A percentile compares a stretch with the other conserved stretches of the same genome.
Conservation (phyloP, 2,329 filamentous ascomycete genomes). For the Paradendryphiella salina region DNA sequence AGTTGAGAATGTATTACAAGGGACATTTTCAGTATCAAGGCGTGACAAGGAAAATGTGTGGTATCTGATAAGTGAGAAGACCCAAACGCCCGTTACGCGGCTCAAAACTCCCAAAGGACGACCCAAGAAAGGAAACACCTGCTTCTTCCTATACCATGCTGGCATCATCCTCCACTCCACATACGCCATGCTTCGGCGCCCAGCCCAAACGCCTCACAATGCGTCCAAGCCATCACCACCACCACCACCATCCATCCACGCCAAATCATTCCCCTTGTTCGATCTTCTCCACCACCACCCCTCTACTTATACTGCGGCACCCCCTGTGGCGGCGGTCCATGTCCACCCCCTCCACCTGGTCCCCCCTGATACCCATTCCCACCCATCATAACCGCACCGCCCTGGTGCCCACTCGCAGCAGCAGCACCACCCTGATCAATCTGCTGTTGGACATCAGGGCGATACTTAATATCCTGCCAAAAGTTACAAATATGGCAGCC, state of each 20-base stretch:
- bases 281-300: not conserved
- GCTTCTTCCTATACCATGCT: not conserved
- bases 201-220: not conserved
- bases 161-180: not conserved
- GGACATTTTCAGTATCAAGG: not conserved
- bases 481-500: constrained; percentile 77
- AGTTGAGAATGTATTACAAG: too few relatives aligned
- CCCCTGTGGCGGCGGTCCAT: constrained; percentile 17
- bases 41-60: not conserved
- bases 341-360: not conserved
- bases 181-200: not conserved
- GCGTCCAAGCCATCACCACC: too few relatives aligned
- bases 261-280: too few relatives aligned
- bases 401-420: not conserved
- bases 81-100: not conserved
- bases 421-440: constrained; percentile 21
- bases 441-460: constrained; percentile 44
- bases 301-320: constrained; percentile 21
- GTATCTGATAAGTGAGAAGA: not conserved
- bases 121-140: not conserved
- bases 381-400: constrained; percentile 31
- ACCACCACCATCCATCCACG: too few relatives aligned
- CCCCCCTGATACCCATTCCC: constrained; percentile 10
- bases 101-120: not conserved
- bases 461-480: constrained; percentile 61